Evolutionary conservation across 2,329 filamentous ascomycete genomes (phyloP), one percentile per base, ranked within the genome.

Genomic region (Byssochlamys sp.): DNA sequence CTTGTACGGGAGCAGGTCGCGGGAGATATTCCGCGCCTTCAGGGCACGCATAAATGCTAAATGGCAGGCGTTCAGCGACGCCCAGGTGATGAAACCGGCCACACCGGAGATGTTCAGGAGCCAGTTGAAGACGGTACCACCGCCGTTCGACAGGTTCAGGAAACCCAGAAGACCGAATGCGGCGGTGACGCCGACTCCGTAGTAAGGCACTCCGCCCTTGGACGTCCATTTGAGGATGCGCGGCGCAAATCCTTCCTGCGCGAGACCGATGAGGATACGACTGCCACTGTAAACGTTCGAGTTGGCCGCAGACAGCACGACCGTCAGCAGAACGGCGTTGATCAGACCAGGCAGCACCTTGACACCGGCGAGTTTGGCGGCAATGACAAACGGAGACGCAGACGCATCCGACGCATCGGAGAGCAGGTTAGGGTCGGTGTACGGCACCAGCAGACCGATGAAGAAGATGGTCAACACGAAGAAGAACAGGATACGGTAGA

Each of bases 241-340:
- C 3, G 78, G 78, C 0, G 76, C 78, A 57, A 72, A 75, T 6
- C 71, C 65, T 57, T 77, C 73, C 57, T 77, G 71, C 0, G 78
- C 80, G 67, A 91, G 81, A 58, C 84, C 85, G 67, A 88, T 85
- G 7, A 91, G 76, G 24, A 90, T 83, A 67, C 88, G 83, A 49
- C 83, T 86, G 54, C 86, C 74, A 26, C 67, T 69, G 62, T 72
- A 76, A 19, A 75, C 68, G 57, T 73, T 73, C 49, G 71, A 72
- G 59, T 77, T 77, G 45, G 72, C 75, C 2, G 74, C 71, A 9
- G 75, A 77, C 55, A 75, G 68, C 12, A 75, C 75, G 51, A 74
- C 72, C 0, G 74, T 76, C 55, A 77, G 61, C n/a, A 77, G 64
- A 19, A 74, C 69, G 1, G 67, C 74, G 54, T 76, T 77, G 63